These are phyloP conservation scores for Apocynum venetum DNA, from an alignment of 257 asterid species.

Conservation along the genomic window DNA sequence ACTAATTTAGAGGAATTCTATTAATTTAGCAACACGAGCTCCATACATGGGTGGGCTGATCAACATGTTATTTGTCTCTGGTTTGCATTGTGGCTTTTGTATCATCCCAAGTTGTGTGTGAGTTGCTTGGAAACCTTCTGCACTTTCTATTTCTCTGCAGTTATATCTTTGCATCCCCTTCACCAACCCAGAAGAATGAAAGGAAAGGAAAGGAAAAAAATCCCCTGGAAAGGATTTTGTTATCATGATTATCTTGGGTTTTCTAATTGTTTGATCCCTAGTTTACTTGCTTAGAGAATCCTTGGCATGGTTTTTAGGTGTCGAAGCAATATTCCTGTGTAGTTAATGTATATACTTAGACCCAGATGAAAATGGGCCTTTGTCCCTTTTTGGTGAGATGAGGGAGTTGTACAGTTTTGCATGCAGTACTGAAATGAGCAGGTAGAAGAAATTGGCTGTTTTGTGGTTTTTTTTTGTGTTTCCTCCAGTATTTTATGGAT, in stretches of 20 bases:
- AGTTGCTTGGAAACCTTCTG: not conserved
- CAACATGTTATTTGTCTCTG: not conserved
- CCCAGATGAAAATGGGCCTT: not conserved
- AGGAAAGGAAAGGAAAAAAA: not conserved
- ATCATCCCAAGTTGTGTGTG: not conserved
- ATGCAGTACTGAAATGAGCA: not conserved
- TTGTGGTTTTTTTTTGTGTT: not conserved
- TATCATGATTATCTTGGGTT: not conserved
- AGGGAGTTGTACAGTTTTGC: not conserved
- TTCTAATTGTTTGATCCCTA: not conserved
- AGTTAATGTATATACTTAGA: not conserved
- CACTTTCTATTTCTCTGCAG: not conserved
- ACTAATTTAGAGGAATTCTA: not conserved
- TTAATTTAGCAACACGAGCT: not conserved
- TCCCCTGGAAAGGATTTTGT: not conserved
- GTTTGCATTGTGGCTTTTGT: not conserved
- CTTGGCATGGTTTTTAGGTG: not conserved
- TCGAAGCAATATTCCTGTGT: not conserved
- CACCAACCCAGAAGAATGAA: not conserved
- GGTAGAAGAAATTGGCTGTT: not conserved
- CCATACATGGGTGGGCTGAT: not conserved
- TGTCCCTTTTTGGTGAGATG: not conserved
- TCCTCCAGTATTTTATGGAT: not conserved
- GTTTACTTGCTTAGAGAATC: not conserved
- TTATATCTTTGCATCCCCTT: not conserved